Percentiles rank a stretch among this genome's conserved stretches.
These are phyloP conservation scores for Colletotrichum kahawae DNA, from an alignment of 2,329 filamentous ascomycete species.

Conservation along the genomic window DNA sequence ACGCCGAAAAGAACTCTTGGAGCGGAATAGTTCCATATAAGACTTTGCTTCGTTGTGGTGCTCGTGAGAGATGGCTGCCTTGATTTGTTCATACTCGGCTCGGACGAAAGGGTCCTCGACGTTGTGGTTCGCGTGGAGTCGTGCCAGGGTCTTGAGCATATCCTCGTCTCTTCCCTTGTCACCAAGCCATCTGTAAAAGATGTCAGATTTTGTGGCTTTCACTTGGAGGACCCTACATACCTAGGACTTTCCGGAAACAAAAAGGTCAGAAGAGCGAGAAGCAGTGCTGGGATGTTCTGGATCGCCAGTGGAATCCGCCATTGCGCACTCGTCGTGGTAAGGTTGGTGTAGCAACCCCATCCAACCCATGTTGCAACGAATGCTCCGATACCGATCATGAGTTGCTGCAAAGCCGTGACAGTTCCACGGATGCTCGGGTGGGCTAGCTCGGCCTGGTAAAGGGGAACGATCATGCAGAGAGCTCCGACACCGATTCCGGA, in stretches of 20 bases:
- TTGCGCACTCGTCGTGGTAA: constrained; percentile 30
- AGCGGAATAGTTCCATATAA: constrained; percentile 70
- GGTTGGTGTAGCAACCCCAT: constrained; percentile 33
- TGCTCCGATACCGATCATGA: constrained; percentile 80
- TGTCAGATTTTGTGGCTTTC: neutral
- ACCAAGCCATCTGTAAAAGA: constrained; percentile 67
- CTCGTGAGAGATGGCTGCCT: constrained; percentile 67
- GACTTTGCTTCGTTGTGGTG: constrained; percentile 73
- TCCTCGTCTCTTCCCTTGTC: constrained; percentile 68
- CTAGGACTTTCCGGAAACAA: constrained; percentile 72
- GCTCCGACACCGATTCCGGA: constrained; percentile 65
- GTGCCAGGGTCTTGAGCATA: constrained; percentile 69
- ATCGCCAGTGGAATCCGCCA: constrained; percentile 59
- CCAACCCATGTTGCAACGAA: constrained; percentile 70
- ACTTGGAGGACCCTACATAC: neutral
- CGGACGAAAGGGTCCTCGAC: constrained; percentile 56
- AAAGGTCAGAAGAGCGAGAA: constrained; percentile 68
- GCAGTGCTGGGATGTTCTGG: constrained; percentile 70
- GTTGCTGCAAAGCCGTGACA: constrained; percentile 78
- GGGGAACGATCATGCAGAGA: constrained; percentile 48
- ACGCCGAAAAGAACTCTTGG: constrained; percentile 68
- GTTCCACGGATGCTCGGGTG: constrained; percentile 79
- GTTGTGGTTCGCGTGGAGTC: constrained; percentile 72
- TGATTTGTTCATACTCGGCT: constrained; percentile 67
- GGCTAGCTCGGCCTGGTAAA: constrained; percentile 80